Conservation (phyloP, 495 filamentous ascomycete species). For the Talaromyces stipitatus region DNA sequence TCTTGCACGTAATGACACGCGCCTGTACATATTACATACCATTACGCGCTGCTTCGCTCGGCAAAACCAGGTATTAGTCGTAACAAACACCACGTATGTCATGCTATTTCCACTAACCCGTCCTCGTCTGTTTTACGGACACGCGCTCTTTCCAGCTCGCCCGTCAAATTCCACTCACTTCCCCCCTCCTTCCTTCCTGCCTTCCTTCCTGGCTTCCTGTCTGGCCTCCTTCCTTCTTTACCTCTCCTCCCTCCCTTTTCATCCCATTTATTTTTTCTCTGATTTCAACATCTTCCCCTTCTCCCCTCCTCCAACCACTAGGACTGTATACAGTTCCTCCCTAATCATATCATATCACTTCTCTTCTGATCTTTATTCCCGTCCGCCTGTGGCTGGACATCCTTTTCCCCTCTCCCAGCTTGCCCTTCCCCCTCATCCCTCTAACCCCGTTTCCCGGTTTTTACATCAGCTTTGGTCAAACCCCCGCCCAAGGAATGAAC, state of each 20-base stretch:
- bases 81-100: background rate
- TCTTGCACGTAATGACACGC: background rate
- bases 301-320: slow-evolving; percentile 25
- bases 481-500: slow-evolving; percentile 43
- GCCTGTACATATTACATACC: background rate
- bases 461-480: slow-evolving; percentile 12
- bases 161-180: slow-evolving; percentile 19
- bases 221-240: slow-evolving; percentile 18
- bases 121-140: background rate
- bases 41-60: no score
- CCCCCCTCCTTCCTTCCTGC: slow-evolving; percentile 16
- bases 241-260: background rate
- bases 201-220: slow-evolving; percentile 22
- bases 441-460: slow-evolving; percentile 15
- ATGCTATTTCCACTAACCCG: background rate
- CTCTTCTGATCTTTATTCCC: slow-evolving; percentile 21
- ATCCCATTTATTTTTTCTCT: background rate
- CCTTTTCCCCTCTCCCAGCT: slow-evolving; percentile 19
- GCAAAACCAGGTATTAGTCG: no score
- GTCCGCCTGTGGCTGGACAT: slow-evolving; percentile 45
- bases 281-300: slow-evolving; percentile 10
- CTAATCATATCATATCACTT: slow-evolving; percentile 17
- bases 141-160: slow-evolving; percentile 7
- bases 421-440: slow-evolving; percentile 30
- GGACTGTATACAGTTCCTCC: slow-evolving; percentile 6